Conservation (phyloP, 768 basidiomycete genomes). For the Lentinula lateritia region DNA sequence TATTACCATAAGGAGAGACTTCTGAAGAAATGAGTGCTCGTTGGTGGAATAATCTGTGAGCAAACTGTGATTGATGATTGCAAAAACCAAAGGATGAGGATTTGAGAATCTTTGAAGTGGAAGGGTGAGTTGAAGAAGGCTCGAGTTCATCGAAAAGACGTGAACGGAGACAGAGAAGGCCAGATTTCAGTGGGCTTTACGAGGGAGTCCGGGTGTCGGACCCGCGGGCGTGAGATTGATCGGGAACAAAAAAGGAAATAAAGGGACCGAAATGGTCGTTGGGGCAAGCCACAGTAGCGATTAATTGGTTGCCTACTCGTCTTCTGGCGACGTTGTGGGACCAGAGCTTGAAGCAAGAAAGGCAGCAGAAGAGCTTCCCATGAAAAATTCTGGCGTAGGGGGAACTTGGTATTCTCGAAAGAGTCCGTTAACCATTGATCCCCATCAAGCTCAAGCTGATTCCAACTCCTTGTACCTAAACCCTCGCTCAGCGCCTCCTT, state of each 20-base stretch:
- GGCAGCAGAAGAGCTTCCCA: not conserved
- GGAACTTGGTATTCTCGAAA: slow-evolving; percentile 2
- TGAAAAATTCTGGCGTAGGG: not conserved
- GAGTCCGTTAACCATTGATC: not conserved
- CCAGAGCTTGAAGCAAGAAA: not conserved
- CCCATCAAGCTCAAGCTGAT: slow-evolving; percentile 6
- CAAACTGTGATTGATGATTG: too few relatives aligned
- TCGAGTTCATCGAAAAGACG: too few relatives aligned
- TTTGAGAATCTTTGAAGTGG: too few relatives aligned
- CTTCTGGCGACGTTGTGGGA: not conserved
- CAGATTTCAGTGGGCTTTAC: too few relatives aligned
- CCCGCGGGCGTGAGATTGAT: not conserved
- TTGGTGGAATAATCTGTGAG: too few relatives aligned
- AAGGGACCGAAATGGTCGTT: not conserved
- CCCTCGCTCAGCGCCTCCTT: slow-evolving; percentile 14
- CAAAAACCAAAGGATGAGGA: too few relatives aligned
- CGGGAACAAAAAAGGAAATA: not conserved
- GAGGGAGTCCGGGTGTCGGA: not conserved
- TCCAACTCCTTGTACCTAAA: slow-evolving; percentile 21
- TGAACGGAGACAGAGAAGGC: too few relatives aligned
- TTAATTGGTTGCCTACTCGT: not conserved
- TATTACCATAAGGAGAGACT: not conserved
- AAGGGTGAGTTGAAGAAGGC: too few relatives aligned
- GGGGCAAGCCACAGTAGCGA: not conserved
- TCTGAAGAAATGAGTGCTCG: not conserved